These are phyloP conservation scores for Salvia splendens DNA, from an alignment of 257 asterid genomes.

Conservation along the genomic window DNA sequence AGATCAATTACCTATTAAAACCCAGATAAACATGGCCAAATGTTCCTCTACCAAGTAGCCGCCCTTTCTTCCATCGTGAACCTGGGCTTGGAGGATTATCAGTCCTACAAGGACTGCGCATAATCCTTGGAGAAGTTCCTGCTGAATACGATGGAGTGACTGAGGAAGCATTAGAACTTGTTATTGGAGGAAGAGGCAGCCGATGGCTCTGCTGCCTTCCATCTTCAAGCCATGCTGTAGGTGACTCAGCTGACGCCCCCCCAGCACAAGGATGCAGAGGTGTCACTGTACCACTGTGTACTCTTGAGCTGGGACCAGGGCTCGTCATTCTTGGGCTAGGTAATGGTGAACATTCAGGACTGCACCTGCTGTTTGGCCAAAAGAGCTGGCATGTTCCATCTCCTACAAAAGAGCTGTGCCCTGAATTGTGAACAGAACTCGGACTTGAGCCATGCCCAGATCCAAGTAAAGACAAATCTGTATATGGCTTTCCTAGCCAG, in stretches of 20 bases:
- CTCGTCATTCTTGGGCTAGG: constrained; percentile 51
- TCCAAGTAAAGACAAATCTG: constrained; percentile 32
- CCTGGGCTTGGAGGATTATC: constrained; percentile 42
- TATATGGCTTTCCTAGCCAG: constrained; percentile 38
- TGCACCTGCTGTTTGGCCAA: constrained; percentile 45
- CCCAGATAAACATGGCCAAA: constrained; percentile 74
- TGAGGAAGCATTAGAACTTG: constrained; percentile 33
- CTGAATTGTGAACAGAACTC: constrained; percentile 43
- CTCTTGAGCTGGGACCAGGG: constrained; percentile 49
- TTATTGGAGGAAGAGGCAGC: constrained; percentile 50
- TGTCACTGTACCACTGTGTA: constrained; percentile 45
- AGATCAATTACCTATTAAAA: constrained; percentile 51
- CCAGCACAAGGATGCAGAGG: constrained; percentile 40
- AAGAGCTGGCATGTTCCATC: constrained; percentile 43
- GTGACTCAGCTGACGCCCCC: constrained; percentile 32
- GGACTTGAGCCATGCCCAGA: constrained; percentile 45
- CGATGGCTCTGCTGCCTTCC: constrained; percentile 45
- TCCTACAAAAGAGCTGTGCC: constrained; percentile 43
- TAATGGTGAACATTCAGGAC: constrained; percentile 50
- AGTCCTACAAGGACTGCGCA: constrained; percentile 41
- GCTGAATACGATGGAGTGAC: constrained; percentile 41
- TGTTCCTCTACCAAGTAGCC: constrained; percentile 64
- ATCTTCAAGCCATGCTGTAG: constrained; percentile 40
- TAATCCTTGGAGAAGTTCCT: constrained; percentile 41
- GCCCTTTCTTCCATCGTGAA: constrained; percentile 69